Percentiles rank a stretch among this genome's conserved stretches.
Evolutionary conservation across 2,329 filamentous ascomycete genomes (phyloP).

Genomic region (Penicillium polonicum): DNA sequence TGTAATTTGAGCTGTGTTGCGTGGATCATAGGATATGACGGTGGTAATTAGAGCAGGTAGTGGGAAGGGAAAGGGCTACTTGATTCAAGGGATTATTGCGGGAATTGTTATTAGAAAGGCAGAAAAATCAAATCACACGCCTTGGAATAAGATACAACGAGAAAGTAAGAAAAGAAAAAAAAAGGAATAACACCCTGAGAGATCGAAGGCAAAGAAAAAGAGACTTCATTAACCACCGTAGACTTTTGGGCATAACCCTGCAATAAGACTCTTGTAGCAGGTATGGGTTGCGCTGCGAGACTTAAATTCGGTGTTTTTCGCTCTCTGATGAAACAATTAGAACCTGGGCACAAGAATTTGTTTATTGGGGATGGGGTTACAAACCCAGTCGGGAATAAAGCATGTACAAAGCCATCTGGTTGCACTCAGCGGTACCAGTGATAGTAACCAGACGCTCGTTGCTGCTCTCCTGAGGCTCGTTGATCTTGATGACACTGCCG

Average conservation of each 20-base stretch:
- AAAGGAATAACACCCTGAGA: slow-evolving; percentile 16
- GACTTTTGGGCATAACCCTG: slow-evolving; percentile 24
- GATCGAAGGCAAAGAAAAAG: slow-evolving; percentile 15
- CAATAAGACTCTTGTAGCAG: slow-evolving; percentile 2
- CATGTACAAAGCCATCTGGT: slow-evolving; percentile 99
- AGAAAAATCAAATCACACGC: slow-evolving; percentile 21
- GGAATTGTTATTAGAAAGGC: slow-evolving; percentile 26
- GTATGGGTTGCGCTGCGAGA: slow-evolving; percentile 2
- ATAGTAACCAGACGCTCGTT: slow-evolving; percentile 97
- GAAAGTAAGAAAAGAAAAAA: slow-evolving; percentile 18
- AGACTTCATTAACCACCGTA: slow-evolving; percentile 26
- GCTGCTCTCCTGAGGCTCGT: slow-evolving; percentile 97
- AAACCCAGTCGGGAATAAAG: slow-evolving; percentile 93
- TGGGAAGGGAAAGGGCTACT: slow-evolving; percentile 16
- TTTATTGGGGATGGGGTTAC: slow-evolving; percentile 6
- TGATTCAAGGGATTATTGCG: slow-evolving; percentile 17
- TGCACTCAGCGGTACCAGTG: slow-evolving; percentile 95
- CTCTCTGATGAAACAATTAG: slow-evolving; percentile 55
- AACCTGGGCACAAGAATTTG: neutral
- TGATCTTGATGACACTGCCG: slow-evolving; percentile 99
- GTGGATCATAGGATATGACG: slow-evolving; percentile 3
- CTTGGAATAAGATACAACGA: slow-evolving; percentile 37
- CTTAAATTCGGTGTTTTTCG: slow-evolving; percentile 70
- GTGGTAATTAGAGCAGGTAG: slow-evolving; percentile 5
- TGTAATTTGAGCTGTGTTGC: slow-evolving; percentile 3